A percentile compares a stretch with the other conserved stretches of the same genome.
Evolutionary conservation across 306 rosid genomes (phyloP).

Genomic region (Alnus rubra): DNA sequence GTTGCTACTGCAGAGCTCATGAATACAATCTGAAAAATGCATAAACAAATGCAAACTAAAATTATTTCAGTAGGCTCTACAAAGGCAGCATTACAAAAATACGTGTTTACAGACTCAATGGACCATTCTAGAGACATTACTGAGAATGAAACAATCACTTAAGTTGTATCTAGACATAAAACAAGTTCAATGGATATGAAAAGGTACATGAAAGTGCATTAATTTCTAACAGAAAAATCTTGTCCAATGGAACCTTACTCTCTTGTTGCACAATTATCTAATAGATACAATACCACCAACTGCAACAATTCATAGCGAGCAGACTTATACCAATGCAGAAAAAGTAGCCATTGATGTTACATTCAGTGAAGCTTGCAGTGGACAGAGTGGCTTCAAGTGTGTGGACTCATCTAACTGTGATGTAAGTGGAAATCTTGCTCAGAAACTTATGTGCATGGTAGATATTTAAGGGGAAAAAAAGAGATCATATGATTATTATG

Average conservation of each 20-base stretch:
- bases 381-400: constrained; percentile 57
- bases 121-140: too few relatives aligned
- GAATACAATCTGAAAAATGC: too few relatives aligned
- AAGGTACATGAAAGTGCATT: too few relatives aligned
- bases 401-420: constrained; percentile 59
- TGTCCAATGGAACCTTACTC: neutral
- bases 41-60: too few relatives aligned
- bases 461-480: neutral
- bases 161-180: too few relatives aligned
- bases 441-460: neutral
- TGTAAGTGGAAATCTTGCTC: constrained; percentile 44
- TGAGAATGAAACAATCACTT: too few relatives aligned
- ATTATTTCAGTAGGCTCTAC: too few relatives aligned
- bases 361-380: constrained; percentile 60
- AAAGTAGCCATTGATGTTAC: constrained; percentile 43
- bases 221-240: too few relatives aligned
- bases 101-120: neutral
- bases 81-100: neutral
- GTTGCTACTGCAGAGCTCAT: too few relatives aligned
- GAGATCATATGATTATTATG: constrained; percentile 6
- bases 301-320: constrained; percentile 48
- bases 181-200: too few relatives aligned
- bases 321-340: constrained; percentile 45
- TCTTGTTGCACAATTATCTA: neutral
- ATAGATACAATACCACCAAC: constrained; percentile 64